phyloP scores from a whole-genome alignment of 352 stramenopile species.

The Phytopythium cucurbitacearum region DNA sequence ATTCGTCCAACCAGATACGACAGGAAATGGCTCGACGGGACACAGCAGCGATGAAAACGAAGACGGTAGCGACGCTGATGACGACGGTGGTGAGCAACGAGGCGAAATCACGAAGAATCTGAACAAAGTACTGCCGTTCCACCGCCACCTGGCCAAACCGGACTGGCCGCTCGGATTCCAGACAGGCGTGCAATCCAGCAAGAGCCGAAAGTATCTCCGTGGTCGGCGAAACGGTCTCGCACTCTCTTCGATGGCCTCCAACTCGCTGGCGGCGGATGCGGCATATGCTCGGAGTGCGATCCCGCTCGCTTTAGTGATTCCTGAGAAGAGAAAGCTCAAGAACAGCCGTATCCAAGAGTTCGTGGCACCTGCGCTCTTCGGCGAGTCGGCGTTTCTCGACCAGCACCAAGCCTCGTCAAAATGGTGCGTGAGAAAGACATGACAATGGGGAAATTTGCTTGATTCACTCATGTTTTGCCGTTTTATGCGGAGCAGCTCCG shows the following conservation, averaged over 20 bases:
- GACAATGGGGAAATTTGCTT: no score
- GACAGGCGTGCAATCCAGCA: conserved; percentile 17
- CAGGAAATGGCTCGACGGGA: conserved; percentile 5
- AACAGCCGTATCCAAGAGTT: conserved; percentile 41
- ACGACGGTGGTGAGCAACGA: background rate
- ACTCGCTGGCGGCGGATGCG: background rate
- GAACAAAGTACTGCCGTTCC: conserved; percentile 32
- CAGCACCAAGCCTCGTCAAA: conserved; percentile 45
- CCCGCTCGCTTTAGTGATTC: background rate
- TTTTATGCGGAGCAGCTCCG: conserved; percentile 14
- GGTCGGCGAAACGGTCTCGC: conserved; percentile 44
- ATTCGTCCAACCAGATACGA: conserved; percentile 14
- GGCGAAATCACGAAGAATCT: no score
- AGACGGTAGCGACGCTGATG: conserved; percentile 8
- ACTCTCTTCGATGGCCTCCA: conserved; percentile 1
- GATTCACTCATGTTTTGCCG: background rate
- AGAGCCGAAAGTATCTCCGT: conserved; percentile 42
- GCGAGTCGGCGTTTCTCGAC: conserved; percentile 53
- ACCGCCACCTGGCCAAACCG: conserved; percentile 47
- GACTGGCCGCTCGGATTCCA: conserved; percentile 69
- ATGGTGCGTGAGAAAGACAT: conserved; percentile 20
- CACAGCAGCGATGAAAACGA: conserved; percentile 14
- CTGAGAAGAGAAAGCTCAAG: conserved; percentile 14
- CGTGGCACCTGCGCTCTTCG: conserved; percentile 51
- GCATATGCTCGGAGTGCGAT: conserved; percentile 3